phyloP scores from a whole-genome alignment of 208 protist genomes.

The Wallacemonas rigidus region DNA sequence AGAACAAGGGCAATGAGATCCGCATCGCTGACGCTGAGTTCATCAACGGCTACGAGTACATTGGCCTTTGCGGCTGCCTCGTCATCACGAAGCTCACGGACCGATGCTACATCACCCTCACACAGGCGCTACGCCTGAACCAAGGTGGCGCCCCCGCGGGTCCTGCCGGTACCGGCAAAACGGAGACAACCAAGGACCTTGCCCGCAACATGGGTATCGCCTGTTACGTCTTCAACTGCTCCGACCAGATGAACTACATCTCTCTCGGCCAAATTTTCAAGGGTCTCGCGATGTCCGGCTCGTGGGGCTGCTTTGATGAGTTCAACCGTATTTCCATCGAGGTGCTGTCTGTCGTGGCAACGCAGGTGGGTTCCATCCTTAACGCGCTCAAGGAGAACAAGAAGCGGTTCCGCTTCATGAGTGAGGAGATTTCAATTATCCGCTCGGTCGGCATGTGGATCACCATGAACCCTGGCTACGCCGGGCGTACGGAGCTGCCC shows the following conservation, averaged over 20 bases:
- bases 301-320: conserved; percentile 98
- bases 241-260: conserved; percentile 99
- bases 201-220: conserved; percentile 94
- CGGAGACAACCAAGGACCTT: conserved; percentile 96
- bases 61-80: conserved; percentile 97
- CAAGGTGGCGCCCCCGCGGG: conserved; percentile 93
- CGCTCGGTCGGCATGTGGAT: conserved; percentile 95
- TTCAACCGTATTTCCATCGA: conserved; percentile 97
- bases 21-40: conserved; percentile 97
- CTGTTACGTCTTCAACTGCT: conserved; percentile 97
- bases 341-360: conserved; percentile 98
- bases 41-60: conserved; percentile 98
- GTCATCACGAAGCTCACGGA: conserved; percentile 99
- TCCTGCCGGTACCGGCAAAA: conserved; percentile 94
- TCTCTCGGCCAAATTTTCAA: conserved; percentile 98
- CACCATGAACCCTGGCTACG: conserved; percentile 98
- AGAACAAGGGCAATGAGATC: conserved; percentile 93
- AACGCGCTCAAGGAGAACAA: conserved; percentile 97
- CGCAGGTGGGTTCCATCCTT: conserved; percentile 97
- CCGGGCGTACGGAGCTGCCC: conserved; percentile 96
- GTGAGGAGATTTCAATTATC: conserved; percentile 94
- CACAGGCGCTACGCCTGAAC: conserved; percentile 91
- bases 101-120: conserved; percentile 98
- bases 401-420: conserved; percentile 95
- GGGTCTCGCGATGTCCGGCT: conserved; percentile 94